Percentiles rank a stretch among this genome's conserved stretches.
Evolutionary conservation across 2,329 filamentous ascomycete species (phyloP).

Genomic region (Xylariomycetidae sp.): DNA sequence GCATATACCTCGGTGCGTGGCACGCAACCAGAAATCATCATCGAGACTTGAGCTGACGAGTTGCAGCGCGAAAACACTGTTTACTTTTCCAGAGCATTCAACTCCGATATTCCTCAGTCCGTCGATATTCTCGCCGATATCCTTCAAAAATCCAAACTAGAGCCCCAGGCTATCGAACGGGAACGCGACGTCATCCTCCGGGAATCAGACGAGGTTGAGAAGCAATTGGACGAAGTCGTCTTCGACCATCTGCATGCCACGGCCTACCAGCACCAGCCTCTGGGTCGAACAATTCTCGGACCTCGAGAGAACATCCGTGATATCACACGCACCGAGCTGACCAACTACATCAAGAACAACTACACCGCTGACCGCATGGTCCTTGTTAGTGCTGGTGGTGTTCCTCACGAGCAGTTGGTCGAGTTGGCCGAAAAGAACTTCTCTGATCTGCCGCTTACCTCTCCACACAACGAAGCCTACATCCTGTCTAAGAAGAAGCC

Average conservation of each 20-base stretch:
- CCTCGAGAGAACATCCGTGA: constrained; percentile 97
- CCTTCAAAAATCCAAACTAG: constrained; percentile 98
- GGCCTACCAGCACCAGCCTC: constrained; percentile 91
- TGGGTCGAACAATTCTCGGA: constrained; percentile 95
- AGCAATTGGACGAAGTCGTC: constrained; percentile 98
- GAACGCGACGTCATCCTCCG: constrained; percentile 98
- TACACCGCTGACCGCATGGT: constrained; percentile 99
- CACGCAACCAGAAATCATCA: constrained; percentile 2
- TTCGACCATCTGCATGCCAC: constrained; percentile 99
- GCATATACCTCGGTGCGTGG: constrained; percentile 93
- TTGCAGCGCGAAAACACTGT: constrained; percentile 96
- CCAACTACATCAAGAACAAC: constrained; percentile 98
- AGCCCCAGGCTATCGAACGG: constrained; percentile 86
- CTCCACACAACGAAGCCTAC: constrained; percentile 70
- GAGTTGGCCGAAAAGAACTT: constrained; percentile 97
- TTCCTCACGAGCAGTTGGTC: constrained; percentile 91
- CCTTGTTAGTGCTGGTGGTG: constrained; percentile 87
- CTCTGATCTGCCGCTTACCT: constrained; percentile 68
- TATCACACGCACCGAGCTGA: constrained; percentile 86
- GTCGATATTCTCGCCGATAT: constrained; percentile 99
- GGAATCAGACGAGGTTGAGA: constrained; percentile 99
- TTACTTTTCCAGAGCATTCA: constrained; percentile 99
- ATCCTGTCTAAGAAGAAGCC: constrained; percentile 80
- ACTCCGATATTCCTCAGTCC: constrained; percentile 90
- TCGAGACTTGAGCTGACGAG: constrained; percentile 7